phyloP scores from a whole-genome alignment of 352 stramenopile species.

The Peronospora belbahrii region DNA sequence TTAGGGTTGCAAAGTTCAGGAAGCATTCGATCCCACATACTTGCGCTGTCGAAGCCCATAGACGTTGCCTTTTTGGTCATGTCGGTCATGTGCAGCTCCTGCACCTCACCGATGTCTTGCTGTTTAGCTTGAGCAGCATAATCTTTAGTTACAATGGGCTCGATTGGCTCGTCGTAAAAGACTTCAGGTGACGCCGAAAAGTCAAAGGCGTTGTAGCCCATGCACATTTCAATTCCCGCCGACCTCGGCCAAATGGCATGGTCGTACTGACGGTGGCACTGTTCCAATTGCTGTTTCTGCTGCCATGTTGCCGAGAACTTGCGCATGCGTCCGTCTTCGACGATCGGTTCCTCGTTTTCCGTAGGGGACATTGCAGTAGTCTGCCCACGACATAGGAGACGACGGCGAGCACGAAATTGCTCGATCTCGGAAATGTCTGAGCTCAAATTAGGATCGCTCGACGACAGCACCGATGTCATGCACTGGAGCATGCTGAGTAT shows the following conservation, averaged over 20 bases:
- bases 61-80: slow-evolving; percentile 9
- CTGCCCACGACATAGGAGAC: slow-evolving; percentile 24
- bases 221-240: slow-evolving; percentile 23
- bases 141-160: not conserved
- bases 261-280: slow-evolving; percentile 10
- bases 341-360: slow-evolving; percentile 6
- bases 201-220: slow-evolving; percentile 44
- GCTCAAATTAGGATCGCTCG: not conserved
- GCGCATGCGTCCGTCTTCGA: slow-evolving; percentile 23
- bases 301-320: slow-evolving; percentile 28
- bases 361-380: not conserved
- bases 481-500: slow-evolving; percentile 13
- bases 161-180: slow-evolving; percentile 19
- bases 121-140: not conserved
- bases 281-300: slow-evolving; percentile 5
- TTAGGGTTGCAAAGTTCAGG: not conserved
- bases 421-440: slow-evolving; percentile 27
- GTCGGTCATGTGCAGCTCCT: slow-evolving; percentile 5
- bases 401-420: slow-evolving; percentile 30
- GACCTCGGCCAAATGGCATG: slow-evolving; percentile 16
- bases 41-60: slow-evolving; percentile 20
- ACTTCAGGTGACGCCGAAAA: slow-evolving; percentile 32
- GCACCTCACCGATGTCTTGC: not conserved
- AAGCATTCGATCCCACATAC: slow-evolving; percentile 29
- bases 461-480: not conserved